Base-by-base conservation (phyloP, 148 eudicot genomes). In the Heliosperma pusillum region DNA sequence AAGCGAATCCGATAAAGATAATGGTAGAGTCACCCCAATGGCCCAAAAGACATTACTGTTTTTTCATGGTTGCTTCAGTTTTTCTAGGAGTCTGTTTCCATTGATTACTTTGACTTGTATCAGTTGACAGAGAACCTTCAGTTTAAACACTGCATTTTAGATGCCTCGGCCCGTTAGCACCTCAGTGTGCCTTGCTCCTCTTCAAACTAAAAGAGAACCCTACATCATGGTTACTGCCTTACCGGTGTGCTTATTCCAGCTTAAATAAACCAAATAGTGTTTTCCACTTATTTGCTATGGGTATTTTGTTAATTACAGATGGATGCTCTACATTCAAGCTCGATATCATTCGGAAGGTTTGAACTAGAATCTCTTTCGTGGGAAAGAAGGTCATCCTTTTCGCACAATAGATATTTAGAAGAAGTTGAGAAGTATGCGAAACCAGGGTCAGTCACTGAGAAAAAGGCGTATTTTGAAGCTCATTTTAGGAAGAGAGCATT, bases 331-430 rank as follows among this genome's bases (percentile, higher is more conserved):
- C 96, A 87, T 70, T 89, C 93, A 17, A 93, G 93, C 25, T 91
- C 97, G 17, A 82, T 91, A 57, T 91, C 97, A 73, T 91, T 91
- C 69, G 93, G 97, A 77, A 86, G 91, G 78, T 91, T 87, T 81
- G 97, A 91, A 70, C 57, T 62, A 3, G 93, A 91, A 78, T 80
- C 82, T 24, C 80, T 89, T 26, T 89, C 88, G 30, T 91, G 97
- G 97, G 97, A 91, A 78, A 86, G 90, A 80, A 85, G 88, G 76
- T 91, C 97, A 44, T 89, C 97, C 19, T 91, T 91, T 83, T 83
- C 89, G 2, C 93, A 89, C 80, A 91, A 91, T 66, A 72, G 89
- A 74, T 87, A 91, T 80, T 87, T 91, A 61, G 97, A 91, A 81
- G 97, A 91, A 70, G 91, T 87, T 24, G 93, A 89, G 82, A 91